Conservation (phyloP, 164 flowering plant genomes). For the Saururus chinensis region DNA sequence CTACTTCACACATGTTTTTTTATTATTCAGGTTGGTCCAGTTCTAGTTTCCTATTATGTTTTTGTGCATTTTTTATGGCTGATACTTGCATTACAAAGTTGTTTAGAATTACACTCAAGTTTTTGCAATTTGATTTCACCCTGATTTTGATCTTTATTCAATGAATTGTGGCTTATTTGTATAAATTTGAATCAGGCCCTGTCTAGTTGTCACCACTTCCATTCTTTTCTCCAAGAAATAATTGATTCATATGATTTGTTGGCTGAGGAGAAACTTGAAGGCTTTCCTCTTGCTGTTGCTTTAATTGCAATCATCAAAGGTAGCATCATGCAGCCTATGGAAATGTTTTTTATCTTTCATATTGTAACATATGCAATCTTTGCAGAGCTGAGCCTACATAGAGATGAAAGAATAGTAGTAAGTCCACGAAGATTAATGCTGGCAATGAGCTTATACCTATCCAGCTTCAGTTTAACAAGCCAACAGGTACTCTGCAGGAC, state of each 20-base stretch:
- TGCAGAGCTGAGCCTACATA: constrained; percentile 46
- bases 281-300: constrained; percentile 46
- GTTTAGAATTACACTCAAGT: no score
- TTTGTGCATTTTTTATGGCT: no score
- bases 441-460: constrained; percentile 48
- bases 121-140: background rate
- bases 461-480: constrained; percentile 53
- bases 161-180: background rate
- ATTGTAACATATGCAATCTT: background rate
- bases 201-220: constrained; percentile 60
- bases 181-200: constrained; percentile 42
- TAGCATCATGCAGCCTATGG: constrained; percentile 7
- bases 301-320: constrained; percentile 58
- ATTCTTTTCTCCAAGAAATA: constrained; percentile 30
- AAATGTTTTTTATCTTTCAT: background rate
- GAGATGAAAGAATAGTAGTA: constrained; percentile 23
- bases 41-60: no score
- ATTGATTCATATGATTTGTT: constrained; percentile 28
- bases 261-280: constrained; percentile 25
- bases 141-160: background rate
- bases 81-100: no score
- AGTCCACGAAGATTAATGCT: constrained; percentile 70
- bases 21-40: no score
- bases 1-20: no score
- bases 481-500: constrained; percentile 53